phyloP scores from a whole-genome alignment of 345 rosid genomes.

The Bruguiera sexangula region DNA sequence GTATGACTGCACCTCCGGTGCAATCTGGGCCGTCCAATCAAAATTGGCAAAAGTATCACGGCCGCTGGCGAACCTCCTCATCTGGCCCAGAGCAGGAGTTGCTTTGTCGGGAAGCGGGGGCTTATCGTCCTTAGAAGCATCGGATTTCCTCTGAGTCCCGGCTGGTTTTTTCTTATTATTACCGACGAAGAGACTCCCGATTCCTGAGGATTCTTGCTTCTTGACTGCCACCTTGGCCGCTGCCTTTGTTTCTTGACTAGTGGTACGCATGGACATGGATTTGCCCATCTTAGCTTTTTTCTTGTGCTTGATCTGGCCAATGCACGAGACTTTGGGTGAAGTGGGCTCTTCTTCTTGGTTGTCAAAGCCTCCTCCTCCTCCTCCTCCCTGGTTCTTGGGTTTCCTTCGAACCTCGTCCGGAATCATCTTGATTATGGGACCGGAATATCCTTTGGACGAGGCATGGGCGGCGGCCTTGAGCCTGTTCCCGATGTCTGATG shows the following conservation, averaged over 20 bases:
- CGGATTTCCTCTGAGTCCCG: constrained; percentile 25
- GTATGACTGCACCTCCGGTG: constrained; percentile 37
- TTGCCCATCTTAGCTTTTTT: constrained; percentile 20
- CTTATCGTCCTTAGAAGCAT: constrained; percentile 1
- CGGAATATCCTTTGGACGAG: constrained; percentile 47
- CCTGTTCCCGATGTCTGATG: constrained; percentile 18
- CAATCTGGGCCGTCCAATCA: constrained; percentile 67
- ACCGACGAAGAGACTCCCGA: constrained; percentile 43
- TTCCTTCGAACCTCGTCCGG: constrained; percentile 59
- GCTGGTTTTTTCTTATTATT: constrained; percentile 12
- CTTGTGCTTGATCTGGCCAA: constrained; percentile 82
- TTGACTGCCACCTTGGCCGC: constrained; percentile 2
- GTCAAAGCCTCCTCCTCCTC: constrained; percentile 18
- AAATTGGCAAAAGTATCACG: constrained; percentile 51
- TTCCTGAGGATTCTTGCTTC: constrained; percentile 29
- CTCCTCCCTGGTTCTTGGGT: constrained; percentile 16
- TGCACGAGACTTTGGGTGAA: constrained; percentile 88
- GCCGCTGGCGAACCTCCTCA: constrained; percentile 77
- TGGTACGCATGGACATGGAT: constrained; percentile 3
- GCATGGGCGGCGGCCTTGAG: constrained; percentile 27
- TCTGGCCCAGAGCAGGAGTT: constrained; percentile 66
- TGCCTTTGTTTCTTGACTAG: constrained; percentile 21
- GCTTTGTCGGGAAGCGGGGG: constrained; percentile 28
- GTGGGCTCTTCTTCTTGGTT: constrained; percentile 57
- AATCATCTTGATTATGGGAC: constrained; percentile 54